phyloP scores from a whole-genome alignment of 257 asterid species.

The Echites panduratus region DNA sequence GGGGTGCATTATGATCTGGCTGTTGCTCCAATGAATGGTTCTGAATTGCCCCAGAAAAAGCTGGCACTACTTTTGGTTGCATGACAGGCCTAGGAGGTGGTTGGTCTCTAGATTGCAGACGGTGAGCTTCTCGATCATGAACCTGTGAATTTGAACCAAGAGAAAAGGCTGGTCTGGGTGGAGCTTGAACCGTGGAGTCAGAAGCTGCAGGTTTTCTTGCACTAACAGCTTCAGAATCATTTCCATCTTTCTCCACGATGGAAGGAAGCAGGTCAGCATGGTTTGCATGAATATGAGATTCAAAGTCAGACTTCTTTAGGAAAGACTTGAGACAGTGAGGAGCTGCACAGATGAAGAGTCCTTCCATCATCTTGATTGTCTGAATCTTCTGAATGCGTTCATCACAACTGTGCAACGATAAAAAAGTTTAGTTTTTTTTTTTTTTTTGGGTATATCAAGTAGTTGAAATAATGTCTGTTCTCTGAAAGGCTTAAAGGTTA shows the following conservation, averaged over 20 bases:
- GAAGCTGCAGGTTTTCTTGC: slow-evolving; percentile 72
- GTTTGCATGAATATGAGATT: slow-evolving; percentile 50
- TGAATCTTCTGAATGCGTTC: slow-evolving; percentile 94
- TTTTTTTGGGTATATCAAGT: slow-evolving; percentile 3
- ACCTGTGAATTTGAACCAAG: slow-evolving; percentile 57
- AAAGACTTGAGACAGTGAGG: slow-evolving; percentile 95
- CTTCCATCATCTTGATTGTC: slow-evolving; percentile 93
- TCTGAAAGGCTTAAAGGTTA: not conserved
- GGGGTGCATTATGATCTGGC: slow-evolving; percentile 43
- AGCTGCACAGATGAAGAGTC: slow-evolving; percentile 80
- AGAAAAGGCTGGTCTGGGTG: slow-evolving; percentile 56
- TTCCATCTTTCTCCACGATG: slow-evolving; percentile 50
- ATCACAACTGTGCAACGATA: slow-evolving; percentile 54
- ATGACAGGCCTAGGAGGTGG: slow-evolving; percentile 47
- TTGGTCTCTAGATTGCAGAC: slow-evolving; percentile 49
- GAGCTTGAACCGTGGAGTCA: slow-evolving; percentile 87
- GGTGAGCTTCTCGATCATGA: slow-evolving; percentile 53
- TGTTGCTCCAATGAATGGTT: slow-evolving; percentile 58
- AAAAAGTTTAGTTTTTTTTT: slow-evolving; percentile 2
- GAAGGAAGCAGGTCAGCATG: slow-evolving; percentile 65
- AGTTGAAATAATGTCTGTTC: not conserved
- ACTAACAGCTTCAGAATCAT: slow-evolving; percentile 59
- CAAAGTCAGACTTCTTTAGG: slow-evolving; percentile 70
- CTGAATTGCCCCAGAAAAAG: slow-evolving; percentile 53
- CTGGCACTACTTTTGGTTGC: slow-evolving; percentile 43